Evolutionary conservation across 805 yeast genomes (phyloP), one percentile per base, ranked within the genome.

Genomic region (Candida maltosa): DNA sequence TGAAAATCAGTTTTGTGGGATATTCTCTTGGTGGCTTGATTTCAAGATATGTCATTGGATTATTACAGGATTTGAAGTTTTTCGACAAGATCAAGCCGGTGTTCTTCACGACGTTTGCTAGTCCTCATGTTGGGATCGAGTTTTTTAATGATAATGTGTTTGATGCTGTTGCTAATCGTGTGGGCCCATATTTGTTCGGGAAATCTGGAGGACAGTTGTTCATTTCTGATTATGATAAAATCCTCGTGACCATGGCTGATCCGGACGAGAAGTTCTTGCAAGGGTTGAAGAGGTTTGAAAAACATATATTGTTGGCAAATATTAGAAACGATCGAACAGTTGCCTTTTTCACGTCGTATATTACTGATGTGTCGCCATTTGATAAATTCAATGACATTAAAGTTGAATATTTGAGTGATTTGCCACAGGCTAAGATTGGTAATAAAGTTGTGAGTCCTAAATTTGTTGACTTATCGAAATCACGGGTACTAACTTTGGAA

Each of bases 11-110:
- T 41, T 66, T 91, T 27, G 70, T 86, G 3, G 96, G 97, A 0
- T 91, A 89, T 56, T 86, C 96, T 0, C 62, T 91, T 39, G 97
- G 97, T 16, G 97, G 97, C 0, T 60, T 89, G 23, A 77, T 91
- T 21, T 70, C 88, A 0, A 66, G 97, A 33, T 88, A 86, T 54
- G 80, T 87, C 17, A 69, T 88, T 31, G 97, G 97, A 2, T 31
- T 53, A 6, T 48, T 67, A 28, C 30, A 63, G 26, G 62, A 56
- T 7, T 35, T 65, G 45, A 52, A 49, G 1, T 61, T 66, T 35
- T 67, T 66, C 34, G 58, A 62, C 9, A 47, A 41, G 8, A 59
- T 67, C 11, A 42, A 51, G 20, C 72, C 73, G 0, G 49, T 66
- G 0, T 56, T 65, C 41, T 67, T 62, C 40, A 43, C 64, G 15